phyloP scores from a whole-genome alignment of 805 yeast species.

The Yarrowia yakushimensis region DNA sequence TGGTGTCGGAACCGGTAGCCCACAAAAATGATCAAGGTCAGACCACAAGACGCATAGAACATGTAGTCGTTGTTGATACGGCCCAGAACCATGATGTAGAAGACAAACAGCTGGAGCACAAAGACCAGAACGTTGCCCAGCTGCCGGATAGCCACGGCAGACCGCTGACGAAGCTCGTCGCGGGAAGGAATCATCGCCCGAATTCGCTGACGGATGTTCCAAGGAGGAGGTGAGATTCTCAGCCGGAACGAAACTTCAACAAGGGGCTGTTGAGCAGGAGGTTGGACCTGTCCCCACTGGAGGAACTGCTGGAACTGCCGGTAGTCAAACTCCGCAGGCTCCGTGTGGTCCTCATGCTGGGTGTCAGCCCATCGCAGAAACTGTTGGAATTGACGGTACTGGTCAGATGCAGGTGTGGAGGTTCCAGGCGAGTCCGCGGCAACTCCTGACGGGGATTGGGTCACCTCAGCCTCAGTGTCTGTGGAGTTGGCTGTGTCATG shows the following conservation, averaged over 20 bases:
- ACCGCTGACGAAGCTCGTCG: neutral
- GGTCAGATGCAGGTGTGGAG: slow-evolving; percentile 10
- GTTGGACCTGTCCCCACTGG: slow-evolving; percentile 8
- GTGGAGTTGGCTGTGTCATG: slow-evolving; percentile 10
- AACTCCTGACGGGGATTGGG: neutral
- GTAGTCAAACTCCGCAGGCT: slow-evolving; percentile 17
- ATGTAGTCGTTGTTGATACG: slow-evolving; percentile 20
- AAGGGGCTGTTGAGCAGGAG: neutral
- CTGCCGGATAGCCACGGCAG: neutral
- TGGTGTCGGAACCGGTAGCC: slow-evolving; percentile 15
- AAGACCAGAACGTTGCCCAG: slow-evolving; percentile 4
- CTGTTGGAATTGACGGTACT: slow-evolving; percentile 20
- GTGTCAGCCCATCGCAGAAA: slow-evolving; percentile 18
- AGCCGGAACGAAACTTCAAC: slow-evolving; percentile 5
- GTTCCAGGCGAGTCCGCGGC: neutral
- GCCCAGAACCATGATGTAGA: slow-evolving; percentile 13
- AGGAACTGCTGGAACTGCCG: slow-evolving; percentile 13
- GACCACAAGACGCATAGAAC: slow-evolving; percentile 19
- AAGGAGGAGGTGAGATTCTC: slow-evolving; percentile 1
- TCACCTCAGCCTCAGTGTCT: neutral
- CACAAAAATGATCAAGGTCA: slow-evolving; percentile 2
- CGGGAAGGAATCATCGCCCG: slow-evolving; percentile 3
- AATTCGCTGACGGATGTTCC: slow-evolving; percentile 6
- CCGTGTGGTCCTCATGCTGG: neutral
- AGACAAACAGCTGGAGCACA: slow-evolving; percentile 15